Conservation (phyloP, 1,284 basidiomycete genomes). For the Trametes hirsuta region DNA sequence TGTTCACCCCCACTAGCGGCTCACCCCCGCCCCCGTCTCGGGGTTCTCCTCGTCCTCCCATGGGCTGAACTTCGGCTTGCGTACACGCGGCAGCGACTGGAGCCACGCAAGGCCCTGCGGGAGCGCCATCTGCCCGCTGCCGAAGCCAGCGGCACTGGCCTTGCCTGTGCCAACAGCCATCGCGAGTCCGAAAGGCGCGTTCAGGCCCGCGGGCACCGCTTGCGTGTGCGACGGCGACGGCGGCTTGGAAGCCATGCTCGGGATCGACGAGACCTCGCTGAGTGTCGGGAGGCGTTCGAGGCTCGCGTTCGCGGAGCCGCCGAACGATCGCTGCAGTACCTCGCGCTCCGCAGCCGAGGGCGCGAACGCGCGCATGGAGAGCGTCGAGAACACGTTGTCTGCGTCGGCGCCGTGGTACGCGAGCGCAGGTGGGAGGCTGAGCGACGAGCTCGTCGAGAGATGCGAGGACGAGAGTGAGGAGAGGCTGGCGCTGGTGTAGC, state of each 20-base stretch:
- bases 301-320: slow-evolving; percentile 69
- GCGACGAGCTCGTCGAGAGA: slow-evolving; percentile 17
- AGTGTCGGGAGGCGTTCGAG: slow-evolving; percentile 75
- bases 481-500: slow-evolving; percentile 10
- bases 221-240: slow-evolving; percentile 58
- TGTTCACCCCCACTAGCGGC: slow-evolving; percentile 2
- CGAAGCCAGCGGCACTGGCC: slow-evolving; percentile 6
- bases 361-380: slow-evolving; percentile 71
- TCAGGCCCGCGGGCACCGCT: slow-evolving; percentile 33
- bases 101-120: slow-evolving; percentile 37
- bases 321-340: slow-evolving; percentile 70
- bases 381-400: slow-evolving; percentile 47
- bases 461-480: slow-evolving; percentile 17
- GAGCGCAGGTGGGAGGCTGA: slow-evolving; percentile 41
- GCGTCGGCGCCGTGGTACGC: slow-evolving; percentile 47
- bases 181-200: slow-evolving; percentile 4
- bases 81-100: slow-evolving; percentile 33
- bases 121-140: slow-evolving; percentile 15
- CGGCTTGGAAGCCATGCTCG: slow-evolving; percentile 48
- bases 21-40: slow-evolving; percentile 20
- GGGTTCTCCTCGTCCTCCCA: slow-evolving; percentile 39
- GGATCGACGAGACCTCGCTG: slow-evolving; percentile 54
- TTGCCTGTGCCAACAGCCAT: background rate
- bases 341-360: slow-evolving; percentile 83
- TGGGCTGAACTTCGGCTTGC: slow-evolving; percentile 41